These are phyloP conservation scores for Nakazawaea anatomiae DNA, from an alignment of 805 yeast genomes.

Conservation along the genomic window DNA sequence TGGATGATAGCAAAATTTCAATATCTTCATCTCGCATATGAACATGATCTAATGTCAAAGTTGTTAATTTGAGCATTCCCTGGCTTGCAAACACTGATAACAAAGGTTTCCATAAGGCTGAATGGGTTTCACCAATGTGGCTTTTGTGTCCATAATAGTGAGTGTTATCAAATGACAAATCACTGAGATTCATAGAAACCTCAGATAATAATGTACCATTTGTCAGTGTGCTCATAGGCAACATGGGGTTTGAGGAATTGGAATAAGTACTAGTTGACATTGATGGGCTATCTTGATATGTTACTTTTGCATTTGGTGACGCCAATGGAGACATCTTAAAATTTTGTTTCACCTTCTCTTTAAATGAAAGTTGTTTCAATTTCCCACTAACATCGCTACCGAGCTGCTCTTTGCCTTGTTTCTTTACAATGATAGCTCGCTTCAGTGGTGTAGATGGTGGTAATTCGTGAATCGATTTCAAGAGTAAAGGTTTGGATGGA, in stretches of 20 bases:
- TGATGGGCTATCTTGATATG: not conserved
- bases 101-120: conserved; percentile 1
- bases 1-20: not conserved
- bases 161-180: too few relatives aligned
- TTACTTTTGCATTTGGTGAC: not conserved
- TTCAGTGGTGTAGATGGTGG: not conserved
- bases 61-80: not conserved
- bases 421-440: not conserved
- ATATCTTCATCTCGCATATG: conserved; percentile 1
- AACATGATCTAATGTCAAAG: conserved; percentile 8
- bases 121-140: not conserved
- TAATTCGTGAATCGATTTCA: too few relatives aligned
- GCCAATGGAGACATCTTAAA: conserved; percentile 1
- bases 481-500: too few relatives aligned
- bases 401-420: too few relatives aligned
- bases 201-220: too few relatives aligned
- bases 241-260: too few relatives aligned
- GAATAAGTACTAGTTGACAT: not conserved
- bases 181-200: too few relatives aligned
- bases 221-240: too few relatives aligned
- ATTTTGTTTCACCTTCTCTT: not conserved
- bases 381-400: too few relatives aligned
- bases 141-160: too few relatives aligned
- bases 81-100: not conserved
- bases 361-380: not conserved